Conservation (phyloP, 306 rosid genomes). For the Castanopsis chinensis region DNA sequence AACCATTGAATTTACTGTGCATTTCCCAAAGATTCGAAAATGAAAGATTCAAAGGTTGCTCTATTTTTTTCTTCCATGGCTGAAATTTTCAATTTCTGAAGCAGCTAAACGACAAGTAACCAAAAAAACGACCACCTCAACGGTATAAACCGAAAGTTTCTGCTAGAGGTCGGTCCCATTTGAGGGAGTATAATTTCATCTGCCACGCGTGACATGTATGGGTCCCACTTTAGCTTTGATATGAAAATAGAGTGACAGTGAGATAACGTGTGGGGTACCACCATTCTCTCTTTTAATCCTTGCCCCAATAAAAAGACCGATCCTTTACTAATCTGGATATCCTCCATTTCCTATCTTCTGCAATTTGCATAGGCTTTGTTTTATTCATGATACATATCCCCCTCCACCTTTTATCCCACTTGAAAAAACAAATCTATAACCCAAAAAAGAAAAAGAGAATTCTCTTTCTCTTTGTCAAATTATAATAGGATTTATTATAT, state of each 20-base stretch:
- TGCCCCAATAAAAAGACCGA: background rate
- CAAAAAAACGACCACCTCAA: constrained; percentile 39
- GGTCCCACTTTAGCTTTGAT: background rate
- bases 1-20: no score
- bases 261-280: constrained; percentile 3
- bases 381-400: background rate
- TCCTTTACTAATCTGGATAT: background rate
- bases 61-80: background rate
- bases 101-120: constrained; percentile 18
- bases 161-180: constrained; percentile 25
- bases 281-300: background rate
- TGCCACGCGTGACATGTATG: background rate
- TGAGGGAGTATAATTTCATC: background rate
- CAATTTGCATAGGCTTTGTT: constrained; percentile 1
- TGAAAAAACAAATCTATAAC: background rate
- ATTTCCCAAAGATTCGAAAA: background rate
- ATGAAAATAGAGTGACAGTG: background rate
- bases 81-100: background rate
- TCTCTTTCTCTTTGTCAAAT: background rate
- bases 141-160: constrained; percentile 33
- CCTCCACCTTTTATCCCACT: background rate
- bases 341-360: background rate
- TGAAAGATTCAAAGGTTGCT: background rate
- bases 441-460: background rate
- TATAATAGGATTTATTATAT: background rate